Evolutionary conservation across 768 basidiomycete genomes (phyloP), one percentile per base, ranked within the genome.

Genomic region (Lentinula sp.): DNA sequence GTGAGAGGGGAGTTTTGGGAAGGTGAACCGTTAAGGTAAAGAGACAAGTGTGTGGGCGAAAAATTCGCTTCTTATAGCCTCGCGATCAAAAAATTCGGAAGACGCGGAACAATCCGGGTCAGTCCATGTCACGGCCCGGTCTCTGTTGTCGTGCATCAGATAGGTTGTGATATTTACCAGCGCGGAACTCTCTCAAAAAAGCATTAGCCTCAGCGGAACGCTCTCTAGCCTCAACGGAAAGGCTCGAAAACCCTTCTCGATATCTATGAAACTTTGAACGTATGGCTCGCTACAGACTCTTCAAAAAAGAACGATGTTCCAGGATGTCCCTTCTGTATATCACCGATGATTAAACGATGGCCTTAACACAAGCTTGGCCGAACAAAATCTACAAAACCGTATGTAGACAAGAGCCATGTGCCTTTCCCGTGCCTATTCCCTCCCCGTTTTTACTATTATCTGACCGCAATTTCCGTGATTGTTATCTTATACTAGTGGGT

Each of bases 401-500:
- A 28, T n/a, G n/a, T n/a, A n/a, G n/a, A n/a, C 28, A 28, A 28
- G 28, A 28, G 28, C 28, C 28, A 28, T 28, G 28, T 28, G 28
- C 28, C 3, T 28, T n/a, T n/a, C n/a, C n/a, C n/a, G n/a, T n/a
- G n/a, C n/a, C n/a, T n/a, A n/a, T n/a, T 28, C 28, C 28, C 28
- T 28, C 28, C 28, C 28, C 28, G 28, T 28, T 28, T 28, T 3
- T 3, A 28, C 28, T 28, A 28, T 28, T 28, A 28, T 28, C 28
- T 28, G 28, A n/a, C n/a, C n/a, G n/a, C n/a, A n/a, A n/a, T n/a
- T n/a, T n/a, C n/a, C n/a, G n/a, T n/a, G n/a, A n/a, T n/a, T 28
- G 28, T 42, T 12, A 37, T 33, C 62, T 59, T 48, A 63, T 46
- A 50, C 54, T 49, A 50, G 97, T 75, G 97, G 97, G 18, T 99